Base-by-base conservation (phyloP, 805 yeast genomes). In the Groenewaldozyma salmanticensis region DNA sequence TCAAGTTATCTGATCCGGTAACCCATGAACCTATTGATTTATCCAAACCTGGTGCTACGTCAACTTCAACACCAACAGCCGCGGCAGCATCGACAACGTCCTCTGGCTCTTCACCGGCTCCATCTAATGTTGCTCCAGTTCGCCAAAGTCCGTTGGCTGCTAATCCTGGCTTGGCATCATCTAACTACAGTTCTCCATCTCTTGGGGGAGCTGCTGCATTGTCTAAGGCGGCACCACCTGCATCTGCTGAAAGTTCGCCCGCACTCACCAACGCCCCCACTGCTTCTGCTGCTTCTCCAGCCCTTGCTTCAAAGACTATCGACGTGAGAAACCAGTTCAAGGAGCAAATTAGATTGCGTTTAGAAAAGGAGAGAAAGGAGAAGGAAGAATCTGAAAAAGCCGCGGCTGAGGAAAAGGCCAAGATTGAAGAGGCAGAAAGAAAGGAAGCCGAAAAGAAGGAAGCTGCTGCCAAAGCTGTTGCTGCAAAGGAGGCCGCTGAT, bases 21-120 rank as follows among this genome's bases (percentile, higher is more conserved):
- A 52, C 56, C 19, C 48, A 48, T 33, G 44, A 49, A 42, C 56
- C 55, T 18, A 52, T 52, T 19, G 49, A 51, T 21, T 36, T 51
- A 41, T 29, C 42, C 11, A 33, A 34, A 6, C 42, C 44, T 16
- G 9, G 27, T 24, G 41, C 42, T 5, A 31, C 41, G 16, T 20
- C 27, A 34, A 35, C 43, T 15, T 31, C 40, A 3, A 31, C 29
- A 18, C 16, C 33, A 11, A 20, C 40, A 11, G 20, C 42, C 7
- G 38, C 29, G 17, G 19, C 20, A 13, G 19, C 22, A 11, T 19
- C 42, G 4, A 20, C 45, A 6, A 34, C 42, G 13, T 19, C 31
- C 19, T 34, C 33, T 13, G 29, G 17, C 18, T n/a, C 31, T 7
- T 18, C 39, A 11, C 31, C 33, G 6, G 31, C 17, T 7, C 9